These are phyloP conservation scores for Glutinoglossum americanum DNA, from an alignment of 495 filamentous ascomycete genomes.

Conservation along the genomic window DNA sequence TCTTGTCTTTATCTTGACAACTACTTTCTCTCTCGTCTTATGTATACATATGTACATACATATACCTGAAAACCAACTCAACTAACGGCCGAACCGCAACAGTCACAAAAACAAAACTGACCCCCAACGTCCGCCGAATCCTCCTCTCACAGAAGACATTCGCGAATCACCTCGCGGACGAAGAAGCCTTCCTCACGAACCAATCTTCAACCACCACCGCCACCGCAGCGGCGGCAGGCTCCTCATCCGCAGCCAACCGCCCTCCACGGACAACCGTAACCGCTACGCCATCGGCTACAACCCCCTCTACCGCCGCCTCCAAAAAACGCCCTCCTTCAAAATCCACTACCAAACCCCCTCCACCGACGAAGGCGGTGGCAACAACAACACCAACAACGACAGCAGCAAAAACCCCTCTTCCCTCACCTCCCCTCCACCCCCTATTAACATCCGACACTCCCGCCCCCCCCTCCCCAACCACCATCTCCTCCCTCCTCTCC, in stretches of 20 bases:
- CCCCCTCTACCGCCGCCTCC: constrained; percentile 12
- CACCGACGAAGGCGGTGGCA: too few relatives aligned
- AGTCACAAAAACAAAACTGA: constrained; percentile 30
- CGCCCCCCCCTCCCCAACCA: constrained; percentile 36
- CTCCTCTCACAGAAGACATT: constrained; percentile 84
- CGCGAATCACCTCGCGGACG: constrained; percentile 75
- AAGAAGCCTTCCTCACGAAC: constrained; percentile 41
- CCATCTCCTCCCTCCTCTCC: constrained; percentile 44
- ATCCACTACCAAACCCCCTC: not conserved
- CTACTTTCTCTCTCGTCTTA: too few relatives aligned
- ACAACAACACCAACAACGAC: not conserved
- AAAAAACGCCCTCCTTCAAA: constrained; percentile 8
- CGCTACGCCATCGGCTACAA: constrained; percentile 10
- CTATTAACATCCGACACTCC: constrained; percentile 42
- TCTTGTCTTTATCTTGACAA: too few relatives aligned
- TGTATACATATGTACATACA: too few relatives aligned
- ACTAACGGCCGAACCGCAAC: too few relatives aligned
- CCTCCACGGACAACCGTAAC: not conserved
- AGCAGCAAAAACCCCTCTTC: too few relatives aligned
- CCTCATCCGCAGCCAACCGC: constrained; percentile 3
- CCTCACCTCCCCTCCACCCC: constrained; percentile 27
- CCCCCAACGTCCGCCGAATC: constrained; percentile 69
- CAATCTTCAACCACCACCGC: constrained; percentile 8
- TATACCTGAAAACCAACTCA: too few relatives aligned
- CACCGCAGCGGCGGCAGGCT: too few relatives aligned